phyloP scores from a whole-genome alignment of 2,329 filamentous ascomycete genomes.

The Boeremia lycopersici region DNA sequence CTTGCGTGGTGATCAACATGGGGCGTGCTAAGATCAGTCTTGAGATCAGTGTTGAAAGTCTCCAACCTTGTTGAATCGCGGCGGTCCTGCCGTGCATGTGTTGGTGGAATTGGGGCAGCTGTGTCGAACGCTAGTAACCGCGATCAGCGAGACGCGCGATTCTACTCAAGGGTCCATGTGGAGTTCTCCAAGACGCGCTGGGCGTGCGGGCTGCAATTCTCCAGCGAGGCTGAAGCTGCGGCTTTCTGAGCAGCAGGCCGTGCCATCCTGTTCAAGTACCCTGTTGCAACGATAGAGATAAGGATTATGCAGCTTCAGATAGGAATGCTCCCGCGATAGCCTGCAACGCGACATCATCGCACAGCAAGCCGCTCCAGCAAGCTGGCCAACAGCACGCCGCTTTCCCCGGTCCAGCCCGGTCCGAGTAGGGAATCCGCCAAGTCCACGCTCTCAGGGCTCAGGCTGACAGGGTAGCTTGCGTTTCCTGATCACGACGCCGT shows the following conservation, averaged over 20 bases:
- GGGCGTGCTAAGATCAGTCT: not conserved
- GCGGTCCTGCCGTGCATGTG: not conserved
- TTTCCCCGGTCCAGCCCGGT: constrained; percentile 4
- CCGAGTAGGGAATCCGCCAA: constrained; percentile 11
- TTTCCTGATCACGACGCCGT: constrained; percentile 37
- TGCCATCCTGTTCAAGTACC: not conserved
- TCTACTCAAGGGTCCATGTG: not conserved
- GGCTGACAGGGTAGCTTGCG: constrained; percentile 22
- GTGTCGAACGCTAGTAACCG: constrained; percentile 5
- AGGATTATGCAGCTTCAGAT: not conserved
- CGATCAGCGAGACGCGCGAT: not conserved
- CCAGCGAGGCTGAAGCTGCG: not conserved
- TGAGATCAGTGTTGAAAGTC: not conserved
- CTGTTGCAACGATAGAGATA: not conserved
- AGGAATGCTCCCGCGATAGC: constrained; percentile 4
- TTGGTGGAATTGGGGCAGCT: not conserved
- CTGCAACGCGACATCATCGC: constrained; percentile 15
- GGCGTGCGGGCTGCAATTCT: not conserved
- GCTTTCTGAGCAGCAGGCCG: not conserved
- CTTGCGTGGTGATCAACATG: not conserved
- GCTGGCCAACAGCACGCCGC: constrained; percentile 12
- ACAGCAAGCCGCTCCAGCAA: constrained; percentile 5
- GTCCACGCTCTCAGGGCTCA: constrained; percentile 7
- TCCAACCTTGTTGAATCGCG: not conserved
- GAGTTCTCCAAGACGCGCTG: not conserved